Evolutionary conservation across 768 basidiomycete genomes (phyloP).

Genomic region (Polyporus arcularius): DNA sequence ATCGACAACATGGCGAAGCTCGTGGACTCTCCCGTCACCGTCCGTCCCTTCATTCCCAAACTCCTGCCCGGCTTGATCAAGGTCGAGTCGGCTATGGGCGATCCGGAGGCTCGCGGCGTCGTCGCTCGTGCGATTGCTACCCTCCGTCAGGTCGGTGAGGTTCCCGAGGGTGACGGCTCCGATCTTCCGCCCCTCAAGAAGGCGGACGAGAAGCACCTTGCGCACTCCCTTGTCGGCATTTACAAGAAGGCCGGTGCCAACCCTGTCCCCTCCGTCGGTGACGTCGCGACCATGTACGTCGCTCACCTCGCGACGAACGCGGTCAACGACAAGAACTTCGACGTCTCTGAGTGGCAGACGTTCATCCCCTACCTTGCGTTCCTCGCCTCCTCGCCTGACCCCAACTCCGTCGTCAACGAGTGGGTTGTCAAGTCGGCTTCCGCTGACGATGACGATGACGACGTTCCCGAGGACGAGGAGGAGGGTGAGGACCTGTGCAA

Average conservation of each 20-base stretch:
- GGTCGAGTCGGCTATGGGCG: constrained; percentile 91
- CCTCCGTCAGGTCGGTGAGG: constrained; percentile 92
- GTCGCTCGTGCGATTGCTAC: constrained; percentile 91
- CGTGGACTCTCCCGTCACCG: constrained; percentile 91
- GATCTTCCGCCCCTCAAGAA: constrained; percentile 85
- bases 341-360: constrained; percentile 82
- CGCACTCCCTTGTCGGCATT: constrained; percentile 65
- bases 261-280: constrained; percentile 56
- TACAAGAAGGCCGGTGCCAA: constrained; percentile 83
- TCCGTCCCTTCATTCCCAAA: constrained; percentile 95
- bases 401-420: constrained; percentile 69
- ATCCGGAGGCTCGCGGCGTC: constrained; percentile 96
- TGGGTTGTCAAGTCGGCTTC: constrained; percentile 91
- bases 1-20: constrained; percentile 99
- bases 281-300: constrained; percentile 67
- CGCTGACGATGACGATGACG: constrained; percentile 68
- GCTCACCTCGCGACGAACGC: constrained; percentile 82
- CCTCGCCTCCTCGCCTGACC: constrained; percentile 63
- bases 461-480: constrained; percentile 85
- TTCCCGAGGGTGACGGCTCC: constrained; percentile 87
- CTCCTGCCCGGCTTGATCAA: constrained; percentile 95
- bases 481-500: constrained; percentile 99
- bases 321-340: constrained; percentile 90
- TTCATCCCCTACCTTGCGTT: constrained; percentile 78
- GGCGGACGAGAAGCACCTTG: constrained; percentile 68